phyloP scores from a whole-genome alignment of 2,329 filamentous ascomycete genomes.

The Xylariaceae sp. region DNA sequence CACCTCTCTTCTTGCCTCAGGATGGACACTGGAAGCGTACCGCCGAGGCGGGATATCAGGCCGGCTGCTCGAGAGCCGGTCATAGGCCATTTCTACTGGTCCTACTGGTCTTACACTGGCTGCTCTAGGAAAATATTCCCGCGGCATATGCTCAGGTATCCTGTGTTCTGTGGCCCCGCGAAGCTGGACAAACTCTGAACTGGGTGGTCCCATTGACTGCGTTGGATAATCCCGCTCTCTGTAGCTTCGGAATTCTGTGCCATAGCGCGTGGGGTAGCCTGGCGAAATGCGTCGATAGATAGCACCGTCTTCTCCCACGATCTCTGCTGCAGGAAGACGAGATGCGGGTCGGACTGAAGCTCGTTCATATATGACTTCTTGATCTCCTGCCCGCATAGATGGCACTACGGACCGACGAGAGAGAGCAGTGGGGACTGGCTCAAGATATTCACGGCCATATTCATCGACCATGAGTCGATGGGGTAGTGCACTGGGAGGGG shows the following conservation, averaged over 20 bases:
- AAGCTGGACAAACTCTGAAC: slow-evolving; percentile 46
- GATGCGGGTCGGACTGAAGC: slow-evolving; percentile 47
- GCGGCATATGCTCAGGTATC: slow-evolving; percentile 42
- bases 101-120: slow-evolving; percentile 56
- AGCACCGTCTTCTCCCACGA: slow-evolving; percentile 46
- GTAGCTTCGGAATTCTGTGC: slow-evolving; percentile 49
- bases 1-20: slow-evolving; percentile 35
- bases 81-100: slow-evolving; percentile 44
- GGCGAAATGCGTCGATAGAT: slow-evolving; percentile 51
- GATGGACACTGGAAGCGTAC: slow-evolving; percentile 41
- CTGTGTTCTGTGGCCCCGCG: slow-evolving; percentile 39
- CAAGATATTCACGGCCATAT: slow-evolving; percentile 72
- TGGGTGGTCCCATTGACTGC: slow-evolving; percentile 41
- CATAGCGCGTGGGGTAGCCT: slow-evolving; percentile 44
- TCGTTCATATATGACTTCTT: slow-evolving; percentile 62
- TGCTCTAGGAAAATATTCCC: slow-evolving; percentile 51
- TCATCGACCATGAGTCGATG: slow-evolving; percentile 74
- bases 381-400: slow-evolving; percentile 39
- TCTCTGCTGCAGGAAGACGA: slow-evolving; percentile 42
- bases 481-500: slow-evolving; percentile 46
- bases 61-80: slow-evolving; percentile 40
- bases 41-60: slow-evolving; percentile 42
- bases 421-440: slow-evolving; percentile 43
- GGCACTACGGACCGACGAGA: slow-evolving; percentile 49
- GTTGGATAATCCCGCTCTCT: slow-evolving; percentile 54